Evolutionary conservation across 179 eudicot genomes (phyloP), one percentile per base, ranked within the genome.

Genomic region (Silene vulgaris): DNA sequence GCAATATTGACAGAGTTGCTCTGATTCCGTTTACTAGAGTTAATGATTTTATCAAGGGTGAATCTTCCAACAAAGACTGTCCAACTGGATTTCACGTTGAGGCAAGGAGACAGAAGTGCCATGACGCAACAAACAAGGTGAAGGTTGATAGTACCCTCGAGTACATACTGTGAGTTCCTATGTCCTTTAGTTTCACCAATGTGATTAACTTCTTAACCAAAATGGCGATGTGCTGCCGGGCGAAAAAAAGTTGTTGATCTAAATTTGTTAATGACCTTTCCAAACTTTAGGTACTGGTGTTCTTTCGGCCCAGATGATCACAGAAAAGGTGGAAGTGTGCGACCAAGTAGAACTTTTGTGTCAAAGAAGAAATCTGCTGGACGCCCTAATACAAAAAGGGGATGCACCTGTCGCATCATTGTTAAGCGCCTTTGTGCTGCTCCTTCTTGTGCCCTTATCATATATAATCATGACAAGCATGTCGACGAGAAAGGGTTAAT

Each of bases 271-370:
- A 19, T 52, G 56, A 63, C 16, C 40, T 32, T 28, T 80, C 45
- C 19, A 30, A 57, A 77, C 77, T 78, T 50, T 80, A 94, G 97
- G 90, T 94, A 92, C 75, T 94, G 98, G 97, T 94, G 98, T 75
- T 94, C 98, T 59, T 92, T 92, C 87, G 98, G 98, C 9, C 98
- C 98, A 29, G 97, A 92, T 80, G 98, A 94, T 76, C 92, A 87
- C 74, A 80, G 98, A 61, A 87, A 87, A 80, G 97, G 98, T 57
- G 98, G 98, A 35, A 56, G 89, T 60, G 87, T 94, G 71, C 85
- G 97, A 45, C 98, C 96, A 19, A 92, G 98, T 84, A 88, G 98
- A 80, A 87, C 86, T 1, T 87, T 84, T 50, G 81, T 83, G 35
- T 82, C 87, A 1, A 93, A 91, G 80, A 93, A 89, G 74, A 93